Percentiles rank a stretch among this genome's conserved stretches.
These are phyloP conservation scores for Candida andamanensis DNA, from an alignment of 805 yeast genomes.

Conservation along the genomic window DNA sequence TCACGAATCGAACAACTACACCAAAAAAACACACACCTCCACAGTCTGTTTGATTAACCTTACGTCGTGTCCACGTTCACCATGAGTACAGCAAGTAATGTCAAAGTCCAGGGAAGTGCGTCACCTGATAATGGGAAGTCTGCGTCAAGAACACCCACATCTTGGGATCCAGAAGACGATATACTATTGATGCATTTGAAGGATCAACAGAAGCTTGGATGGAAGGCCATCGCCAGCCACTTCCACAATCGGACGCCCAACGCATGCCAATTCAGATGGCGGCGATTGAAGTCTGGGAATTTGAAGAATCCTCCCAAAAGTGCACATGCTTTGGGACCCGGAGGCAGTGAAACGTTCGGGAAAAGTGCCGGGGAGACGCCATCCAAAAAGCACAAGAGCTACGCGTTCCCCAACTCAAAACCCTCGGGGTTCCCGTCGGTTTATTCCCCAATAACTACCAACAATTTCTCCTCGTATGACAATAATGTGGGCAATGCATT, in stretches of 20 bases:
- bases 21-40: too few relatives aligned
- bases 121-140: slow-evolving; percentile 16
- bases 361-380: not conserved
- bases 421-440: slow-evolving; percentile 21
- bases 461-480: slow-evolving; percentile 39
- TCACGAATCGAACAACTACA: too few relatives aligned
- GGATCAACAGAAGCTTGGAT: slow-evolving; percentile 42
- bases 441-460: slow-evolving; percentile 30
- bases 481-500: slow-evolving; percentile 36
- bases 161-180: slow-evolving; percentile 47
- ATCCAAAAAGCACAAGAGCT: slow-evolving; percentile 12
- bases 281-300: slow-evolving; percentile 41
- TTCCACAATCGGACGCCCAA: slow-evolving; percentile 43
- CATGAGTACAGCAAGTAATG: slow-evolving; percentile 5
- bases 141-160: slow-evolving; percentile 38
- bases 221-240: slow-evolving; percentile 43
- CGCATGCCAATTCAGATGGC: slow-evolving; percentile 46
- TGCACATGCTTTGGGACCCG: slow-evolving; percentile 19
- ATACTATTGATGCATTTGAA: slow-evolving; percentile 41
- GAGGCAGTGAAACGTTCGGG: slow-evolving; percentile 3
- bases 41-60: too few relatives aligned
- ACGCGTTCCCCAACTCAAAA: slow-evolving; percentile 13
- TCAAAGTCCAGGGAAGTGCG: slow-evolving; percentile 3
- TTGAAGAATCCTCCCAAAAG: slow-evolving; percentile 41
- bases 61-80: not conserved